Evolutionary conservation across 345 rosid species (phyloP).

Genomic region (Eucalyptus paniculata): DNA sequence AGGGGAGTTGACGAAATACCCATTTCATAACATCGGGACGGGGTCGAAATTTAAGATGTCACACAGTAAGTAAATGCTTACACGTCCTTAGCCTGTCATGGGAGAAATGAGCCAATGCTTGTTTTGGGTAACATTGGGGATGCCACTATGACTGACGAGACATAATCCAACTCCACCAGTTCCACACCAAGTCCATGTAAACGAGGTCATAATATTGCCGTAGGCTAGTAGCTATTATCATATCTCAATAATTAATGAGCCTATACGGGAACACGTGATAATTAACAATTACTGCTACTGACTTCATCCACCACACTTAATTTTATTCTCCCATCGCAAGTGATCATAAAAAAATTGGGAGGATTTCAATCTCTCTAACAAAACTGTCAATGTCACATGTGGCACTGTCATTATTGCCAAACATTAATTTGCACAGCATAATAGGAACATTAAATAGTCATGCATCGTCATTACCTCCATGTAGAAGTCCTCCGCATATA

Average conservation of each 20-base stretch:
- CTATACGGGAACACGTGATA: not conserved
- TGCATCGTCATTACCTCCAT: not conserved
- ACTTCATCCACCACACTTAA: not conserved
- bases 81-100: not conserved
- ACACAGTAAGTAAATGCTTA: not conserved
- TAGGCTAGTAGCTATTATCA: not conserved
- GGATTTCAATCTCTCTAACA: not conserved
- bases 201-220: not conserved
- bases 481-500: not conserved
- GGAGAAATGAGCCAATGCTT: not conserved
- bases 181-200: not conserved
- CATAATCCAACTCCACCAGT: not conserved
- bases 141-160: not conserved
- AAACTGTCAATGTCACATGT: not conserved
- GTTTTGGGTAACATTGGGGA: not conserved
- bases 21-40: too few relatives aligned
- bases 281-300: not conserved
- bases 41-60: too few relatives aligned
- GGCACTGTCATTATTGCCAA: not conserved
- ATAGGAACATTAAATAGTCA: not conserved
- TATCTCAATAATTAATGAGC: not conserved
- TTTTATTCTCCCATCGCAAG: not conserved
- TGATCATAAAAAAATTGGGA: not conserved
- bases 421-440: not conserved
- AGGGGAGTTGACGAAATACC: too few relatives aligned